Percentiles rank a stretch among this genome's conserved stretches.
These are phyloP conservation scores for Polyporus tsugae DNA, from an alignment of 1,284 basidiomycete species.

Conservation along the genomic window DNA sequence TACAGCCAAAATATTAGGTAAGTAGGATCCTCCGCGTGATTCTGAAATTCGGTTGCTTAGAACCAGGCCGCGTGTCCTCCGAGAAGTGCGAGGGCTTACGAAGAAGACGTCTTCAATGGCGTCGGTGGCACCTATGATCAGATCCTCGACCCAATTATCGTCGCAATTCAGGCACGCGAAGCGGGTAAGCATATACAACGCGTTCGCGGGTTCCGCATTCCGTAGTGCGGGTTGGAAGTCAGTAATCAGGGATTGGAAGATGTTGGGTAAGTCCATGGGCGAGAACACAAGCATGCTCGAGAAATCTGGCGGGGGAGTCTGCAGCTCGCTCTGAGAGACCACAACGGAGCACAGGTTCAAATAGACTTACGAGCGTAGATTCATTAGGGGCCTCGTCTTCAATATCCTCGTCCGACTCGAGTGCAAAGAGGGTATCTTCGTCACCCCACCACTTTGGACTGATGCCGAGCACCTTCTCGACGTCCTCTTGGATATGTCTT, in stretches of 20 bases:
- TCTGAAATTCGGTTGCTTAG: conserved; percentile 52
- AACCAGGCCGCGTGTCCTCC: conserved; percentile 12
- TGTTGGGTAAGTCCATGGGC: conserved; percentile 74
- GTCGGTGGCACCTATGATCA: conserved; percentile 91
- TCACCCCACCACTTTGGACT: conserved; percentile 73
- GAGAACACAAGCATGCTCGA: conserved; percentile 93
- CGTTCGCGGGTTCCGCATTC: conserved; percentile 84
- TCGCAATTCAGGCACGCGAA: conserved; percentile 90
- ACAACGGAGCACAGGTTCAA: conserved; percentile 16
- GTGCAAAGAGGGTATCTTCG: conserved; percentile 42
- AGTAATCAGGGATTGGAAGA: conserved; percentile 84
- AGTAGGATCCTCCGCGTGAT: conserved; percentile 84
- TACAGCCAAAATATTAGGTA: conserved; percentile 94
- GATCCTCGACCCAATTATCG: conserved; percentile 90
- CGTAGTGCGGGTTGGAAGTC: conserved; percentile 72
- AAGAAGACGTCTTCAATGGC: conserved; percentile 92
- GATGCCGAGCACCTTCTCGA: conserved; percentile 65
- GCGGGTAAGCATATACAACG: conserved; percentile 84
- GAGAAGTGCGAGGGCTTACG: conserved; percentile 58
- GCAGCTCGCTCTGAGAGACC: conserved; percentile 33
- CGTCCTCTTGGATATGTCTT: conserved; percentile 58
- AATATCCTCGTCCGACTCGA: conserved; percentile 55
- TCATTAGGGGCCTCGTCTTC: conserved; percentile 55
- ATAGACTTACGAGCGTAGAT: conserved; percentile 58
- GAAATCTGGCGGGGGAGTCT: conserved; percentile 80